Evolutionary conservation across 257 asterid genomes (phyloP).

Genomic region (Salvia rosmarinus): DNA sequence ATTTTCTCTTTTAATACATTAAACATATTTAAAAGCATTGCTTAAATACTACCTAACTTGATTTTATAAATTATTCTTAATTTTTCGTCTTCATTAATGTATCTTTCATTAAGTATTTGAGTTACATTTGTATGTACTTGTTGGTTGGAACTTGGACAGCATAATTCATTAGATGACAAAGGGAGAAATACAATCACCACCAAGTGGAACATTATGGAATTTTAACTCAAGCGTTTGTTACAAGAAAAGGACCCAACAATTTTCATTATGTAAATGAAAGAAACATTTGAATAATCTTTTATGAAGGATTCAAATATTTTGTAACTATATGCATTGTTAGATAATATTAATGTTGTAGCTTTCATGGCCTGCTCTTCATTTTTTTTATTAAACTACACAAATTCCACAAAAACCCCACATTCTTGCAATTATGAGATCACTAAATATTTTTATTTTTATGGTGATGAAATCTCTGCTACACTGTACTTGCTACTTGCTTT

Average conservation of each 20-base stretch:
- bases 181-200: constrained; percentile 27
- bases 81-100: neutral
- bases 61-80: neutral
- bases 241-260: constrained; percentile 30
- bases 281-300: constrained; percentile 23
- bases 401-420: neutral
- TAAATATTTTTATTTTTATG: neutral
- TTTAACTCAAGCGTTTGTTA: constrained; percentile 29
- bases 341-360: constrained; percentile 22
- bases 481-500: neutral
- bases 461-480: too few relatives aligned
- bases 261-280: neutral
- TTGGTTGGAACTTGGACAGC: constrained; percentile 22
- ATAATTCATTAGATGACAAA: constrained; percentile 31
- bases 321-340: constrained; percentile 25
- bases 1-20: neutral
- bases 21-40: neutral
- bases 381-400: constrained; percentile 11
- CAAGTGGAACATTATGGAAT: constrained; percentile 11
- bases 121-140: constrained; percentile 25
- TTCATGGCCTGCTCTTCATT: constrained; percentile 33
- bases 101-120: neutral
- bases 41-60: neutral
- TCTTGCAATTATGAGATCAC: constrained; percentile 28
- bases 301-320: constrained; percentile 16